phyloP scores from a whole-genome alignment of 768 basidiomycete species.

The Megacollybia marginata region DNA sequence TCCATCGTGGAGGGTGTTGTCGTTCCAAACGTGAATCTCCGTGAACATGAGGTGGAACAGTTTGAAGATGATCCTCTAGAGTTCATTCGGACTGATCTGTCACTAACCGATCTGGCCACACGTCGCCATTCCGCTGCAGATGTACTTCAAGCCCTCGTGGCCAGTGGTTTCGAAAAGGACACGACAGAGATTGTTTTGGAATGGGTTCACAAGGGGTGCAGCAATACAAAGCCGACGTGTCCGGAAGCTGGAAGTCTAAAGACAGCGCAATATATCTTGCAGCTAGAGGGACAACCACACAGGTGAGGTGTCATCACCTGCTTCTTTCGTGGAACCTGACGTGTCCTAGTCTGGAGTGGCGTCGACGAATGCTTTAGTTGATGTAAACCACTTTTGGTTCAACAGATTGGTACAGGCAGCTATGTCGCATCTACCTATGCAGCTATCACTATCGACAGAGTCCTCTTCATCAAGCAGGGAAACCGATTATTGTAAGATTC shows the following conservation, averaged over 20 bases:
- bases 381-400: conserved; percentile 82
- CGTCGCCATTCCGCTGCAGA: conserved; percentile 91
- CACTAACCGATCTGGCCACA: conserved; percentile 75
- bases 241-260: conserved; percentile 82
- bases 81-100: conserved; percentile 82
- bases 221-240: conserved; percentile 56
- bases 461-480: conserved; percentile 83
- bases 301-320: conserved; percentile 38
- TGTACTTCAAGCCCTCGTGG: conserved; percentile 86
- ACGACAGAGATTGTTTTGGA: conserved; percentile 81
- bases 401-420: conserved; percentile 74
- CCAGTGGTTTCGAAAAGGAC: conserved; percentile 71
- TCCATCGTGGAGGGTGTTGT: conserved; percentile 85
- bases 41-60: conserved; percentile 87
- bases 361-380: conserved; percentile 83
- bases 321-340: conserved; percentile 1
- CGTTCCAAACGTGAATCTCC: conserved; percentile 84
- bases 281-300: conserved; percentile 77
- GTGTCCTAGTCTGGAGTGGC: conserved; percentile 78
- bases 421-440: conserved; percentile 96
- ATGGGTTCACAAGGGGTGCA: conserved; percentile 77
- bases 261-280: conserved; percentile 93
- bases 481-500: conserved; percentile 60
- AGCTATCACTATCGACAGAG: conserved; percentile 95
- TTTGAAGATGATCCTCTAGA: conserved; percentile 98